These are phyloP conservation scores for Stagonosporopsis tanaceti DNA, from an alignment of 2,329 filamentous ascomycete species.

Conservation along the genomic window DNA sequence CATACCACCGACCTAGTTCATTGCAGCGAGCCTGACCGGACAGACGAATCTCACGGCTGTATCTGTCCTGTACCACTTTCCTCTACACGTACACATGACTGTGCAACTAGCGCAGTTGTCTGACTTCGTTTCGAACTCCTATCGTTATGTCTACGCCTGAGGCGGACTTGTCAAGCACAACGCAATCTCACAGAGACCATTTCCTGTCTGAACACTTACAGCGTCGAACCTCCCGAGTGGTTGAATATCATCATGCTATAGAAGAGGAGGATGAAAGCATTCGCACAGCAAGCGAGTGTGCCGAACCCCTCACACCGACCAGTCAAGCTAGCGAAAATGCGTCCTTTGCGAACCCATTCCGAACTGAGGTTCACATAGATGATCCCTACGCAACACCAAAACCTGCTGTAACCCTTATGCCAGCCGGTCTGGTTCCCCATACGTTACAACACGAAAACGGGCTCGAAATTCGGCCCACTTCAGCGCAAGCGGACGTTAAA, in stretches of 20 bases:
- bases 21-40: slow-evolving; percentile 45
- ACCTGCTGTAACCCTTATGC: slow-evolving; percentile 8
- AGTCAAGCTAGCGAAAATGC: slow-evolving; percentile 45
- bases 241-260: slow-evolving; percentile 41
- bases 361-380: slow-evolving; percentile 36
- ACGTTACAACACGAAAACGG: neutral
- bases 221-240: slow-evolving; percentile 38
- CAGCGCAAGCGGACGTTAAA: slow-evolving; percentile 14
- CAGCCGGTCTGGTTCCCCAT: neutral
- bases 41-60: neutral
- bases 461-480: neutral
- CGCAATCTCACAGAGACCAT: slow-evolving; percentile 30
- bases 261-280: slow-evolving; percentile 52
- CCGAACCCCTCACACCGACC: slow-evolving; percentile 50
- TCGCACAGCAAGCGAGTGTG: slow-evolving; percentile 49
- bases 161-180: slow-evolving; percentile 24
- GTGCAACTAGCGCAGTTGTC: slow-evolving; percentile 16
- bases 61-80: neutral
- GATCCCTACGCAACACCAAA: slow-evolving; percentile 29
- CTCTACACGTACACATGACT: slow-evolving; percentile 13
- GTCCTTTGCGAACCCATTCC: slow-evolving; percentile 41
- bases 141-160: slow-evolving; percentile 38
- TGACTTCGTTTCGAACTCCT: slow-evolving; percentile 1
- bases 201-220: slow-evolving; percentile 31
- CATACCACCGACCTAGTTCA: slow-evolving; percentile 45